Evolutionary conservation across 345 rosid species (phyloP).

Genomic region (Punica granatum): DNA sequence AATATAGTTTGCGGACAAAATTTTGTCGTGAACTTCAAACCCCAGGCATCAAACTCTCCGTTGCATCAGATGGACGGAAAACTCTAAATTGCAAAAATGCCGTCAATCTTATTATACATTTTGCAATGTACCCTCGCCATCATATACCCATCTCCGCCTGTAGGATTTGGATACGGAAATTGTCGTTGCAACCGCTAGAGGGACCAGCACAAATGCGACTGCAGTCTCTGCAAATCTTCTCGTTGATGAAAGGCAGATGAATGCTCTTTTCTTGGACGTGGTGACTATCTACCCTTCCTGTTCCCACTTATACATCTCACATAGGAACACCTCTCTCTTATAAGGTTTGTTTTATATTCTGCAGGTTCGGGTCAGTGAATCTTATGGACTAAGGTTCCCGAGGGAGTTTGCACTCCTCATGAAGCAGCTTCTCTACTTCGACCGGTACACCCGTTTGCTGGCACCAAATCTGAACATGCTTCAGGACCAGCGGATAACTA

Average conservation of each 20-base stretch:
- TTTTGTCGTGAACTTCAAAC: not conserved
- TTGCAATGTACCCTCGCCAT: not conserved
- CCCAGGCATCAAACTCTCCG: not conserved
- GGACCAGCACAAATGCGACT: constrained; percentile 47
- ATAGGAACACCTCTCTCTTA: not conserved
- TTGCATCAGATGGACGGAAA: not conserved
- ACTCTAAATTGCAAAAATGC: not conserved
- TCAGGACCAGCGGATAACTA: constrained; percentile 85
- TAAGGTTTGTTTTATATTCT: not conserved
- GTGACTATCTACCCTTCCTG: constrained; percentile 32
- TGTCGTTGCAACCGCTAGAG: constrained; percentile 80
- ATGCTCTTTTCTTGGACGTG: constrained; percentile 91
- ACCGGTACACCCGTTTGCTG: constrained; percentile 81
- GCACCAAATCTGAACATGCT: constrained; percentile 96
- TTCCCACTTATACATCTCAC: not conserved
- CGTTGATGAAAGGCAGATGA: constrained; percentile 95
- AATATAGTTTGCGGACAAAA: not conserved
- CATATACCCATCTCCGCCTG: not conserved
- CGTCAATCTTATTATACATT: not conserved
- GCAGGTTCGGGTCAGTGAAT: constrained; percentile 80
- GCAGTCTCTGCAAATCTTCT: constrained; percentile 85
- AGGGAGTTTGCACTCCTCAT: constrained; percentile 95
- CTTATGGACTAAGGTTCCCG: constrained; percentile 84
- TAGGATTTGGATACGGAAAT: constrained; percentile 88
- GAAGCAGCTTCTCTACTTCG: constrained; percentile 95